These are phyloP conservation scores for Blastocystis sp. DNA, from an alignment of 352 stramenopile species.

Conservation along the genomic window DNA sequence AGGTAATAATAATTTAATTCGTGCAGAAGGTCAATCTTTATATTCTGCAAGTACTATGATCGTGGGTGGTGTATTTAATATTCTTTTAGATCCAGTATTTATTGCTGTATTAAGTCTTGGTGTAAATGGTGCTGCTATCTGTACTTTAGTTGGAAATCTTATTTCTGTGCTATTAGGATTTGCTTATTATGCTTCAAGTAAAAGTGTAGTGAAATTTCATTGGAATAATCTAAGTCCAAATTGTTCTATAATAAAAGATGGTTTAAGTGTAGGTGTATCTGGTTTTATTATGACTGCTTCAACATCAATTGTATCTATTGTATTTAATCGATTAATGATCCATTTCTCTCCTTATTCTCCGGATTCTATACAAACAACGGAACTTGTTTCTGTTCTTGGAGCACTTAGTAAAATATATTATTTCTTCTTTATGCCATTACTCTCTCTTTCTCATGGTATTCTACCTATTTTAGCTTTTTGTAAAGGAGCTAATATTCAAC, in stretches of 20 bases:
- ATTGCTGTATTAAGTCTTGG: conserved; percentile 14
- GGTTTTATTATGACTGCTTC: conserved; percentile 16
- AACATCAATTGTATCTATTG: conserved; percentile 4
- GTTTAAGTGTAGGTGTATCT: conserved; percentile 17
- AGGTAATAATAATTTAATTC: conserved; percentile 20
- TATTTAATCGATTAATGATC: conserved; percentile 22
- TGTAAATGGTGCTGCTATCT: conserved; percentile 6
- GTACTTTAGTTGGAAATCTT: conserved; percentile 5
- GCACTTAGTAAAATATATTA: conserved; percentile 20
- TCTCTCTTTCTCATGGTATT: conserved; percentile 21
- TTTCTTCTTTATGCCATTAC: conserved; percentile 34
- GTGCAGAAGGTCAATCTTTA: conserved; percentile 18
- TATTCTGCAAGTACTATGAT: conserved; percentile 29
- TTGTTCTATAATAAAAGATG: background rate
- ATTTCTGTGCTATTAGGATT: conserved; percentile 9
- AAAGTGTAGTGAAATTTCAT: conserved; percentile 9
- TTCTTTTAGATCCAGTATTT: conserved; percentile 30
- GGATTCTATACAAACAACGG: conserved; percentile 8
- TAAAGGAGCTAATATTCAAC: conserved; percentile 22
- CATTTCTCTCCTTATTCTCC: conserved; percentile 6
- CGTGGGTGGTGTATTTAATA: conserved; percentile 22
- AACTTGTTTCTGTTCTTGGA: conserved; percentile 24
- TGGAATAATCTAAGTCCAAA: conserved; percentile 7
- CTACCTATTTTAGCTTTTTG: conserved; percentile 25
- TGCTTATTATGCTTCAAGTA: background rate